These are phyloP conservation scores for Fusarium metavorans DNA, from an alignment of 2,329 filamentous ascomycete genomes.

Conservation along the genomic window DNA sequence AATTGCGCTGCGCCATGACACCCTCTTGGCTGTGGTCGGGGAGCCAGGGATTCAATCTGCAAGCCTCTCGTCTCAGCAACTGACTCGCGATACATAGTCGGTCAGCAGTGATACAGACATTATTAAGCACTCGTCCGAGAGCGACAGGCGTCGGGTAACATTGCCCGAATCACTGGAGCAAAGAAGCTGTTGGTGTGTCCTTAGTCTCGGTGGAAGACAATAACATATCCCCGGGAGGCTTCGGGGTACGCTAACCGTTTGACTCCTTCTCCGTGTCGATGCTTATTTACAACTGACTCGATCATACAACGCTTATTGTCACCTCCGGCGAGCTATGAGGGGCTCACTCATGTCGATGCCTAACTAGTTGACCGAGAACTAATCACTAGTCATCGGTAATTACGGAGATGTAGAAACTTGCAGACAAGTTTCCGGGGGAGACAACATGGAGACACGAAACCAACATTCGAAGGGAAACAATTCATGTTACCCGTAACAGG, in stretches of 20 bases:
- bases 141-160: not conserved
- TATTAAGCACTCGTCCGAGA: not conserved
- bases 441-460: not conserved
- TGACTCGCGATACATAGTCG: constrained; percentile 10
- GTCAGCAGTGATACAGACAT: not conserved
- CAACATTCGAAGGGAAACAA: not conserved
- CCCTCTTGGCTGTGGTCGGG: not conserved
- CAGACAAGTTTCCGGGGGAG: not conserved
- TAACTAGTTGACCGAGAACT: not conserved
- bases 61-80: not conserved
- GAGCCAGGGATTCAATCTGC: not conserved
- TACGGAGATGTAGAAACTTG: not conserved
- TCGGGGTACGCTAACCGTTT: not conserved
- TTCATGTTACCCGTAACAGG: constrained; percentile 2
- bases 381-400: not conserved
- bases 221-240: not conserved
- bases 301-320: not conserved
- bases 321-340: not conserved
- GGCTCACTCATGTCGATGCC: not conserved
- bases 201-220: not conserved
- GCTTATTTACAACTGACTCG: constrained; percentile 1
- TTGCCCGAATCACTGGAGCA: not conserved
- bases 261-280: not conserved
- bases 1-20: constrained; percentile 20
- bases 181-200: not conserved